phyloP scores from a whole-genome alignment of 2,329 filamentous ascomycete species.

The Stachybotrys chlorohalonatus region DNA sequence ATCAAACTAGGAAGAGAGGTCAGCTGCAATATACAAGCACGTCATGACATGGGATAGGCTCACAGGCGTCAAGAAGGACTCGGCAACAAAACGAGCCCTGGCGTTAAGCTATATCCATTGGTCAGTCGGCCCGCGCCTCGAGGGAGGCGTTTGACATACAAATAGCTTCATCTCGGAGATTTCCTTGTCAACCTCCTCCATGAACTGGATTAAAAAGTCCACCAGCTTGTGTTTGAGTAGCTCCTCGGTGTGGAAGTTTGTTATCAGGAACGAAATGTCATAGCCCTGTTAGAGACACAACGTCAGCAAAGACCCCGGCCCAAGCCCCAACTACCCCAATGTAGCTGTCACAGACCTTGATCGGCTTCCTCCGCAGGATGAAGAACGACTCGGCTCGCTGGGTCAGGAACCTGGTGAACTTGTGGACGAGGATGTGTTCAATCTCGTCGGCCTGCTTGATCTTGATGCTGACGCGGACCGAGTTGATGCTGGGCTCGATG shows the following conservation, averaged over 20 bases:
- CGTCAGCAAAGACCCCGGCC: slow-evolving; percentile 9
- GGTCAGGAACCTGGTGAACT: slow-evolving; percentile 94
- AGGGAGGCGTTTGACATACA: slow-evolving; percentile 45
- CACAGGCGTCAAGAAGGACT: slow-evolving; percentile 95
- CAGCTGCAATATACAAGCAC: neutral
- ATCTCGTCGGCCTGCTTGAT: slow-evolving; percentile 99
- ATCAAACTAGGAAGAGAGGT: neutral
- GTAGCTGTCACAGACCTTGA: slow-evolving; percentile 55
- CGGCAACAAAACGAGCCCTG: slow-evolving; percentile 91
- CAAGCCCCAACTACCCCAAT: neutral
- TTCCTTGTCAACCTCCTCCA: slow-evolving; percentile 99
- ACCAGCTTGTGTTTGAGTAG: slow-evolving; percentile 99
- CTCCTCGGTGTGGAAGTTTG: slow-evolving; percentile 96
- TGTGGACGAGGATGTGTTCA: slow-evolving; percentile 94
- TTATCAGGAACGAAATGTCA: slow-evolving; percentile 97
- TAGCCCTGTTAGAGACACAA: slow-evolving; percentile 56
- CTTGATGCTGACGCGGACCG: slow-evolving; percentile 92
- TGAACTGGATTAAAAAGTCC: slow-evolving; percentile 98
- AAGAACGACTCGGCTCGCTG: slow-evolving; percentile 97
- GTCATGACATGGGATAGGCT: neutral
- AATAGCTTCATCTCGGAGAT: slow-evolving; percentile 99
- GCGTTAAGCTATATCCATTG: slow-evolving; percentile 66
- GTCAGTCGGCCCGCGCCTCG: slow-evolving; percentile 5
- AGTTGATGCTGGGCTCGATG: slow-evolving; percentile 96
- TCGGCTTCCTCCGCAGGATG: slow-evolving; percentile 86